A percentile compares a stretch with the other conserved stretches of the same genome.
phyloP scores from a whole-genome alignment of 2,329 filamentous ascomycete genomes.

The Sclerotinia trifoliorum region DNA sequence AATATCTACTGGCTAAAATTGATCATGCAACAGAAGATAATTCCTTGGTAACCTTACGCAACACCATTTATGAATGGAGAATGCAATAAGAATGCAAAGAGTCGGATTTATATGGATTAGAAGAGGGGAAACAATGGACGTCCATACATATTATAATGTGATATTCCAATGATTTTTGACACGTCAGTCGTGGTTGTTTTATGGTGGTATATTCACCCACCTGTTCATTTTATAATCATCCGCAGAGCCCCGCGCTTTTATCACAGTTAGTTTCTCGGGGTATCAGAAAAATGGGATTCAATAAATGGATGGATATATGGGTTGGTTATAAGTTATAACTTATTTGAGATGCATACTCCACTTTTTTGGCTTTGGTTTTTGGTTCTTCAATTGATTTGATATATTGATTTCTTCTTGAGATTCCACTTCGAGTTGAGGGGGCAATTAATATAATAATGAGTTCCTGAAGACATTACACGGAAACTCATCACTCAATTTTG shows the following conservation, averaged over 20 bases:
- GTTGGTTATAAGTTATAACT: neutral
- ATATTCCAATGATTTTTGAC: slow-evolving; percentile 27
- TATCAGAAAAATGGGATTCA: neutral
- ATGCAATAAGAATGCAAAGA: neutral
- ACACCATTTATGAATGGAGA: neutral
- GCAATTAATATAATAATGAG: neutral
- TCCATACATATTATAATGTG: neutral
- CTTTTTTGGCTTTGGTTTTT: neutral
- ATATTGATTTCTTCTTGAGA: neutral
- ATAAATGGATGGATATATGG: neutral
- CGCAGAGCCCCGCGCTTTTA: slow-evolving; percentile 30
- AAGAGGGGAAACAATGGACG: slow-evolving; percentile 24
- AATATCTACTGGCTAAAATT: neutral
- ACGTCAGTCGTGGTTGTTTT: slow-evolving; percentile 36
- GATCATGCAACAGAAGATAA: slow-evolving; percentile 6
- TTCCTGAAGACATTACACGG: neutral
- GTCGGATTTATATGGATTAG: neutral
- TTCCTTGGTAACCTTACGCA: neutral
- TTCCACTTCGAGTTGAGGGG: neutral
- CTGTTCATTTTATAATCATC: slow-evolving; percentile 26
- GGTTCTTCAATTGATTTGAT: neutral
- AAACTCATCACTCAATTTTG: neutral
- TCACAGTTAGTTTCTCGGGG: neutral
- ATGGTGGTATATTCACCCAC: slow-evolving; percentile 17
- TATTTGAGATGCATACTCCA: neutral